Percentiles rank a stretch among this genome's conserved stretches.
Conservation (phyloP, 2,329 filamentous ascomycete species). For the Trichoderma sp. region DNA sequence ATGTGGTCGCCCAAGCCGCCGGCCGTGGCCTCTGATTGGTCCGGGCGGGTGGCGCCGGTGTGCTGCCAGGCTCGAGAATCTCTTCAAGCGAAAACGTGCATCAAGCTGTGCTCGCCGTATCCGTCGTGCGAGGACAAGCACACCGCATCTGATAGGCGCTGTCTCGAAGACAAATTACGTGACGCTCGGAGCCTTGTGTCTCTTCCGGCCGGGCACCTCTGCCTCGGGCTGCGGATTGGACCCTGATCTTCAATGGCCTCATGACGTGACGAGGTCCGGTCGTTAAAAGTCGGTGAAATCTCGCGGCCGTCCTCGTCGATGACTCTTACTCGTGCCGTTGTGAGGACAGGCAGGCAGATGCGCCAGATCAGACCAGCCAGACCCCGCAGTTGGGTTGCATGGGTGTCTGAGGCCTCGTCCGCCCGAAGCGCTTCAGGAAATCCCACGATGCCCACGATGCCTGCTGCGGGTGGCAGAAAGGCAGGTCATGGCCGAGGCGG, state of each 20-base stretch:
- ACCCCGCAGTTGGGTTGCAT: slow-evolving; percentile 27
- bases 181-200: neutral
- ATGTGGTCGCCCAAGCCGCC: neutral
- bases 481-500: slow-evolving; percentile 8
- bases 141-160: slow-evolving; percentile 26
- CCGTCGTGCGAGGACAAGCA: neutral
- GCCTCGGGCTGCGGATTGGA: slow-evolving; percentile 14
- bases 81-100: slow-evolving; percentile 2
- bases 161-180: slow-evolving; percentile 6
- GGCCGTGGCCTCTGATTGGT: slow-evolving; percentile 3
- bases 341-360: neutral
- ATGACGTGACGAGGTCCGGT: slow-evolving; percentile 13
- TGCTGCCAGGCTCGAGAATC: neutral
- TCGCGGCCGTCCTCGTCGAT: slow-evolving; percentile 12
- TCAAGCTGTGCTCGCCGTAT: neutral
- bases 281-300: slow-evolving; percentile 26
- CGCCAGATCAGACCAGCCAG: neutral
- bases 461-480: slow-evolving; percentile 2
- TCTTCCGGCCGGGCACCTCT: slow-evolving; percentile 11
- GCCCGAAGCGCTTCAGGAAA: slow-evolving; percentile 19
- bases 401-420: slow-evolving; percentile 21
- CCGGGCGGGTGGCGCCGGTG: neutral
- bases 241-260: slow-evolving; percentile 19
- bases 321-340: slow-evolving; percentile 22
- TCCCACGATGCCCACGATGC: slow-evolving; percentile 22